Percentiles rank a stretch among this genome's conserved stretches.
Evolutionary conservation across 2,329 filamentous ascomycete species (phyloP).

Genomic region (Claviceps monticola): DNA sequence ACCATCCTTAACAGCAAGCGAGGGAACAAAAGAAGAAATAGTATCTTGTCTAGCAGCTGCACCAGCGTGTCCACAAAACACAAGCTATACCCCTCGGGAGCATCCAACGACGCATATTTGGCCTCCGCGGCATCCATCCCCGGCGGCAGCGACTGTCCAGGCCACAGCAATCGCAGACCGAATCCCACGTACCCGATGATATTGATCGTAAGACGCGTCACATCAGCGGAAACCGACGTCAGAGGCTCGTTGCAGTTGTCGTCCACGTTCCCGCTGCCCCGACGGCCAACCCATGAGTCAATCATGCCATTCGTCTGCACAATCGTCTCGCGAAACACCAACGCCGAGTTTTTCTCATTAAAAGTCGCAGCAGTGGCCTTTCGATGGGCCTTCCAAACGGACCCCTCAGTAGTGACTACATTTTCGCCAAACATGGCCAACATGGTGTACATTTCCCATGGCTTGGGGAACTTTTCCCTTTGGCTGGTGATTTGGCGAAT

Average conservation of each 20-base stretch:
- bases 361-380: slow-evolving; percentile 60
- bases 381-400: slow-evolving; percentile 57
- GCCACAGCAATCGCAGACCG: slow-evolving; percentile 46
- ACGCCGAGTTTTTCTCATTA: slow-evolving; percentile 59
- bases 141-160: slow-evolving; percentile 40
- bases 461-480: slow-evolving; percentile 52
- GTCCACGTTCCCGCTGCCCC: too few relatives aligned
- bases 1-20: slow-evolving; percentile 38
- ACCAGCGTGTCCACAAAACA: slow-evolving; percentile 52
- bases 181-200: slow-evolving; percentile 58
- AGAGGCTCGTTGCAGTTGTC: slow-evolving; percentile 28
- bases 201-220: slow-evolving; percentile 46
- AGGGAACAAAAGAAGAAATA: slow-evolving; percentile 47
- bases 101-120: slow-evolving; percentile 33
- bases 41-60: slow-evolving; percentile 46
- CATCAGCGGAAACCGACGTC: slow-evolving; percentile 44
- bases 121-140: slow-evolving; percentile 29
- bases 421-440: slow-evolving; percentile 49
- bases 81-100: slow-evolving; percentile 42
- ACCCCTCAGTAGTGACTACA: slow-evolving; percentile 55
- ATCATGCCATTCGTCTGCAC: slow-evolving; percentile 50
- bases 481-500: slow-evolving; percentile 51
- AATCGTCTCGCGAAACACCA: slow-evolving; percentile 51
- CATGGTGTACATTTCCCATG: slow-evolving; percentile 21
- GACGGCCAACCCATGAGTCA: slow-evolving; percentile 34